Conservation (phyloP, 179 eudicot genomes). For the Vitellaria paradoxa region DNA sequence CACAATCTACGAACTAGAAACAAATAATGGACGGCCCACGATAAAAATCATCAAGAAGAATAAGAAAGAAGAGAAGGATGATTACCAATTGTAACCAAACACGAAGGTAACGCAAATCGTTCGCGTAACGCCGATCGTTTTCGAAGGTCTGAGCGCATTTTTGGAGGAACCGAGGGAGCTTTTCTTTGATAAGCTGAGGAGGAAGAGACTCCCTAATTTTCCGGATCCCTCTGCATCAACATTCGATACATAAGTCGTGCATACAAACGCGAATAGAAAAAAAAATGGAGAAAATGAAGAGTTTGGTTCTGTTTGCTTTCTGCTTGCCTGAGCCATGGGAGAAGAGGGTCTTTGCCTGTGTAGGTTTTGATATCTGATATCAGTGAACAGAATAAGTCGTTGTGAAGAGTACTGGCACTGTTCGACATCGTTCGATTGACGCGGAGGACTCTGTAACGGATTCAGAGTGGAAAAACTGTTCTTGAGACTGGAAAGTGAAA, state of each 20-base stretch:
- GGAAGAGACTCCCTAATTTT: slow-evolving; percentile 60
- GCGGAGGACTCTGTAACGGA: background rate
- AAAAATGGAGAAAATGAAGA: slow-evolving; percentile 2
- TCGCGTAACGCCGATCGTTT: slow-evolving; percentile 60
- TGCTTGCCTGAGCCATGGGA: slow-evolving; percentile 84
- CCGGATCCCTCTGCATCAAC: slow-evolving; percentile 59
- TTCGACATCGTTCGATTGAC: slow-evolving; percentile 36
- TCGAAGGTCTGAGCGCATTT: slow-evolving; percentile 78
- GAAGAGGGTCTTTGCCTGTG: slow-evolving; percentile 76
- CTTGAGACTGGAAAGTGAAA: background rate
- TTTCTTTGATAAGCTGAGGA: slow-evolving; percentile 55
- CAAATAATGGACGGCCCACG: background rate
- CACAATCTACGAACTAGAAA: background rate
- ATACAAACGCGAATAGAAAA: background rate
- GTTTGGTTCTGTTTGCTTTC: background rate
- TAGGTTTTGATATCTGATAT: slow-evolving; percentile 80
- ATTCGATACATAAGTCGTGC: background rate
- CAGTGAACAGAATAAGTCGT: slow-evolving; percentile 58
- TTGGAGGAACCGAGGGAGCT: slow-evolving; percentile 93
- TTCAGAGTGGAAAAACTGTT: background rate
- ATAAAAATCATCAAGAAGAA: background rate
- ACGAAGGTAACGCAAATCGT: slow-evolving; percentile 77
- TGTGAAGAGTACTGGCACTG: slow-evolving; percentile 17
- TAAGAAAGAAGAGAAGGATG: background rate
- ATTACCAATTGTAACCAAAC: slow-evolving; percentile 89